Base-by-base conservation (phyloP, 306 rosid species). In the Cercis canadensis region DNA sequence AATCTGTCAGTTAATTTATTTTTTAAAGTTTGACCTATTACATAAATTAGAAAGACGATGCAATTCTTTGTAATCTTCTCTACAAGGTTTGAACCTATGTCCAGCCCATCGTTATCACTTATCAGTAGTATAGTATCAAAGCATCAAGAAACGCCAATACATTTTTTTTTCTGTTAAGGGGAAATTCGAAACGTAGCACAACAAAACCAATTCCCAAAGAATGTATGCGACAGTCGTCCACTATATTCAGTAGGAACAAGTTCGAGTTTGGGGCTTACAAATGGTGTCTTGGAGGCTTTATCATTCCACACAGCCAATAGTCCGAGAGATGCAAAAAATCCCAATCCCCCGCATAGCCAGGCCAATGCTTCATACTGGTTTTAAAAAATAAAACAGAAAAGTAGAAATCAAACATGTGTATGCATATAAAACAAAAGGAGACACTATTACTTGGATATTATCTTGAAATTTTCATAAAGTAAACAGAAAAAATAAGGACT, bases 281-380 rank as follows among this genome's bases (percentile, higher is more conserved):
- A 91, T 0, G 97, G 97, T 45, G 50, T 84, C 85, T 67, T 91
- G 43, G 99, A 95, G 17, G 97, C 96, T 78, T 95, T 95, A 63
- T 91, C 97, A 63, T 89, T 89, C 96, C 92, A 95, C 69, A 85
- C 91, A 8, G 96, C 97, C 80, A 86, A 59, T 37, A 94, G 55
- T 55, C 99, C 99, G 49, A 94, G 45, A 29, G 82, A 55, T 0
- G 86, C 96, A n/a, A 91, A 91, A 70, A 55, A 91, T 8, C 99
- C 47, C 75, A 94, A 84, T 17, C 97, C 96, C 49, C 96, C 99
- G 69, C 96, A 87, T 5, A 94, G 83, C 99, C 99, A 95, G 8
- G 87, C 97, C 86, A 95, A 83, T 66, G 99, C 99, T 82, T 95
- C 96, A 72, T 91, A 95, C 97, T 91, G 77, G 8, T 67, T 41